A percentile compares a stretch with the other conserved stretches of the same genome.
These are phyloP conservation scores for Triticum aestivum DNA, from an alignment of 176 grass and related monocot genomes.

Conservation along the genomic window DNA sequence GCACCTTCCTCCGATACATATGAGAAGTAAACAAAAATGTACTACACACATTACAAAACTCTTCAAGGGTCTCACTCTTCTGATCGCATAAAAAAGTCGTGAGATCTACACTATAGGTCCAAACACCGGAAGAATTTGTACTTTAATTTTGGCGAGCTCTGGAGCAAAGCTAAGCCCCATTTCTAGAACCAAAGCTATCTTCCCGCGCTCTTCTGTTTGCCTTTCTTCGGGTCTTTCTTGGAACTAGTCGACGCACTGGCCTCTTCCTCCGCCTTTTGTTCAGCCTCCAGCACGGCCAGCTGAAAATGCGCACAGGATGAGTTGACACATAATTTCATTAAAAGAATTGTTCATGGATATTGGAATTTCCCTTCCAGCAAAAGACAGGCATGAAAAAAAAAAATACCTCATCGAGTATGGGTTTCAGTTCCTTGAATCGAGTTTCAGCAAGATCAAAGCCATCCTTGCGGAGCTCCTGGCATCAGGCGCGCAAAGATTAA, in stretches of 20 bases:
- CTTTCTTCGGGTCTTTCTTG: slow-evolving; percentile 69
- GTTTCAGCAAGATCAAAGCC: slow-evolving; percentile 88
- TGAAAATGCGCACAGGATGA: slow-evolving; percentile 31
- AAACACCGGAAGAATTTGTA: neutral
- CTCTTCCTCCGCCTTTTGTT: slow-evolving; percentile 94
- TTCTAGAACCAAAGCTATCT: slow-evolving; percentile 37
- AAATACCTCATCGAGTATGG: slow-evolving; percentile 92
- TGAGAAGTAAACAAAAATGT: neutral
- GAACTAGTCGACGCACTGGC: slow-evolving; percentile 55
- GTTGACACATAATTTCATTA: neutral
- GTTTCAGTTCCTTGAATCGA: slow-evolving; percentile 91
- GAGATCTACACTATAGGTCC: neutral
- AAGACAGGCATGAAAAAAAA: neutral
- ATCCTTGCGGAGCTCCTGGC: slow-evolving; percentile 92
- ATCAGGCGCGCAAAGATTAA: slow-evolving; percentile 21
- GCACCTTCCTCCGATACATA: neutral
- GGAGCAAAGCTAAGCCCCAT: neutral
- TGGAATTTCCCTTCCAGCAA: neutral
- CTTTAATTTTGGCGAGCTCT: neutral
- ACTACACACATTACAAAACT: neutral
- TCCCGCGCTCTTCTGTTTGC: slow-evolving; percentile 51
- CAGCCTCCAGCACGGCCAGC: slow-evolving; percentile 83
- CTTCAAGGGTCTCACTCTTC: no score
- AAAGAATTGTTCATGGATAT: neutral
- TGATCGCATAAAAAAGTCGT: no score